phyloP scores from a whole-genome alignment of 176 grass and related monocot genomes.

The Aegilops sharonensis region DNA sequence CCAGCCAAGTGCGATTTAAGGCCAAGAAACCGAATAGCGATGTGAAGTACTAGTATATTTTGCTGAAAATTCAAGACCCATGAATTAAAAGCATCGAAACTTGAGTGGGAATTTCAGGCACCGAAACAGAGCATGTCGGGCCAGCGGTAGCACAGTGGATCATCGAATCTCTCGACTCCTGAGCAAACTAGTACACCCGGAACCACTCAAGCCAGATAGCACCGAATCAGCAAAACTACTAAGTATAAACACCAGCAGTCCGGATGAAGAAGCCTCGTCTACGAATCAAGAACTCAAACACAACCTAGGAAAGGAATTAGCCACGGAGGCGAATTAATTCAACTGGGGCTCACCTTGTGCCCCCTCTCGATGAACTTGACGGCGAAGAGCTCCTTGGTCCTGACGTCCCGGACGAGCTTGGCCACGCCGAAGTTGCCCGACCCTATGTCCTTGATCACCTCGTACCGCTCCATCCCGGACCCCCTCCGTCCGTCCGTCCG shows the following conservation, averaged over 20 bases:
- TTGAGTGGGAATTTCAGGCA: background rate
- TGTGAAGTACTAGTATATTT: background rate
- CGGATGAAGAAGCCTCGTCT: background rate
- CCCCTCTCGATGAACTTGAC: constrained; percentile 97
- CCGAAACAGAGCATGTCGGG: constrained; percentile 2
- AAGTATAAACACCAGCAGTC: background rate
- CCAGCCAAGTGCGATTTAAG: background rate
- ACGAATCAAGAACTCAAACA: constrained; percentile 2
- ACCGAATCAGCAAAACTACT: background rate
- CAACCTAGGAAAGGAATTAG: background rate
- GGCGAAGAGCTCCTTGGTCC: constrained; percentile 84
- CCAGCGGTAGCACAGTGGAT: background rate
- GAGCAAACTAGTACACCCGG: background rate
- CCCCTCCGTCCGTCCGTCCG: background rate
- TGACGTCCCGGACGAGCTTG: constrained; percentile 81
- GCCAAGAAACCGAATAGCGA: background rate
- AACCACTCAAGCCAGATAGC: background rate
- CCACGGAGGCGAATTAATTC: background rate
- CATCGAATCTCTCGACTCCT: background rate
- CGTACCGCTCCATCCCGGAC: constrained; percentile 74
- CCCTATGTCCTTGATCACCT: constrained; percentile 91
- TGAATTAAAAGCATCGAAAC: background rate
- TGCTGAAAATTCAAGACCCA: background rate
- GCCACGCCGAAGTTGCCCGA: constrained; percentile 96
- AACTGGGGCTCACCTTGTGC: constrained; percentile 24